Percentiles rank a stretch among this genome's conserved stretches.
These are phyloP conservation scores for Aspergillus candidus DNA, from an alignment of 2,329 filamentous ascomycete genomes.

Conservation along the genomic window DNA sequence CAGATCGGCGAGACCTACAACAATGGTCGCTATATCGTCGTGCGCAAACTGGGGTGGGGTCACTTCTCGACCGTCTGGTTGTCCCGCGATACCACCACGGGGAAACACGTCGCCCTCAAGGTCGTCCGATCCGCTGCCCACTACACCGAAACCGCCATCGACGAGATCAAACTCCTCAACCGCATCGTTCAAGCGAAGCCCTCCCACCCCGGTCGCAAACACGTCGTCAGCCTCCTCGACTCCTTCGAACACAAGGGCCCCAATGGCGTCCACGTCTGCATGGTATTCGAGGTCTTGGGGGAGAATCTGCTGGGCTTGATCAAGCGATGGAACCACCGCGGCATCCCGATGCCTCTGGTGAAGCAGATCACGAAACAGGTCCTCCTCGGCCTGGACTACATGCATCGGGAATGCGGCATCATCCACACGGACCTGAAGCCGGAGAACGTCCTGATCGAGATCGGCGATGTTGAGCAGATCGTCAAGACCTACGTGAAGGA, in stretches of 20 bases:
- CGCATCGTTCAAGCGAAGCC: slow-evolving; percentile 95
- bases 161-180: slow-evolving; percentile 97
- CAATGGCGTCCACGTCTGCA: slow-evolving; percentile 94
- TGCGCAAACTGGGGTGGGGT: slow-evolving; percentile 95
- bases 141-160: slow-evolving; percentile 97
- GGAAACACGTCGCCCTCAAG: slow-evolving; percentile 95
- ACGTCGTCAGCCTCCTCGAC: slow-evolving; percentile 92
- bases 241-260: slow-evolving; percentile 97
- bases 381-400: slow-evolving; percentile 86
- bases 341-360: slow-evolving; percentile 91
- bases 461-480: slow-evolving; percentile 97
- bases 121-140: slow-evolving; percentile 95
- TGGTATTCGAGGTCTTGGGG: slow-evolving; percentile 97
- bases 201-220: slow-evolving; percentile 84
- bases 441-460: slow-evolving; percentile 97
- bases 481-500: slow-evolving; percentile 93
- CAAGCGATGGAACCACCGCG: slow-evolving; percentile 97
- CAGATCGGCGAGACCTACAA: slow-evolving; percentile 94
- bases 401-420: slow-evolving; percentile 96
- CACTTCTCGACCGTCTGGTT: slow-evolving; percentile 97
- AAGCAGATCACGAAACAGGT: slow-evolving; percentile 99
- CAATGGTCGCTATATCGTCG: slow-evolving; percentile 90
- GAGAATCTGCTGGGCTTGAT: slow-evolving; percentile 93
- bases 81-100: slow-evolving; percentile 74
- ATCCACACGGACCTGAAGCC: slow-evolving; percentile 98